Evolutionary conservation across 2,329 filamentous ascomycete species (phyloP).

Genomic region (Paraphoma chrysanthemicola): DNA sequence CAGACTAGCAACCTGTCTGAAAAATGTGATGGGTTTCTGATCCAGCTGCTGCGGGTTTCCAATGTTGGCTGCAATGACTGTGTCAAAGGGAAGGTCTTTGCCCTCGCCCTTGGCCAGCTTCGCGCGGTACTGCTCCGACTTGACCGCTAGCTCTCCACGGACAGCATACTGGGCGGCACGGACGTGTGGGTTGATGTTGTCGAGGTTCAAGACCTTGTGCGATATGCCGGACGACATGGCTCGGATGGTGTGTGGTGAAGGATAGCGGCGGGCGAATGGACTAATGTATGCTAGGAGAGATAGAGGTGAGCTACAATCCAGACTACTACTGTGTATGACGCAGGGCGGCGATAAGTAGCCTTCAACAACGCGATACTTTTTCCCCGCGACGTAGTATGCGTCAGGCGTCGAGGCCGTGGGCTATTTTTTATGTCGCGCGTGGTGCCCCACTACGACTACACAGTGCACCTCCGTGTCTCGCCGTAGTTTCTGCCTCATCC

Average conservation of each 20-base stretch:
- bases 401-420: slow-evolving; percentile 17
- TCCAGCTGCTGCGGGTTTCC: slow-evolving; percentile 98
- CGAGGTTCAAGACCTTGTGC: slow-evolving; percentile 66
- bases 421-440: slow-evolving; percentile 35
- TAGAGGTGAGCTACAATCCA: slow-evolving; percentile 19
- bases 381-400: slow-evolving; percentile 19
- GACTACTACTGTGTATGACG: slow-evolving; percentile 4
- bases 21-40: slow-evolving; percentile 99
- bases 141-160: slow-evolving; percentile 91
- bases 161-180: slow-evolving; percentile 93
- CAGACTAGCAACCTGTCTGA: slow-evolving; percentile 93
- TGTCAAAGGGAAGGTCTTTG: slow-evolving; percentile 78
- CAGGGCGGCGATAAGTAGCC: slow-evolving; percentile 11
- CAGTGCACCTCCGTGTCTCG: slow-evolving; percentile 18
- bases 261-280: slow-evolving; percentile 8
- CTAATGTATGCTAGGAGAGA: slow-evolving; percentile 11
- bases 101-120: slow-evolving; percentile 68
- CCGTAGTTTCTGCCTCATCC: slow-evolving; percentile 1
- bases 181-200: slow-evolving; percentile 93
- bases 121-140: slow-evolving; percentile 88
- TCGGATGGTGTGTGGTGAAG: slow-evolving; percentile 11
- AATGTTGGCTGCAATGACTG: slow-evolving; percentile 97
- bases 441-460: slow-evolving; percentile 35
- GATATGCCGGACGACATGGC: slow-evolving; percentile 53
- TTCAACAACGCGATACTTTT: slow-evolving; percentile 10